Conservation (phyloP, 805 yeast genomes). For the Saccharomycopsis malanga region DNA sequence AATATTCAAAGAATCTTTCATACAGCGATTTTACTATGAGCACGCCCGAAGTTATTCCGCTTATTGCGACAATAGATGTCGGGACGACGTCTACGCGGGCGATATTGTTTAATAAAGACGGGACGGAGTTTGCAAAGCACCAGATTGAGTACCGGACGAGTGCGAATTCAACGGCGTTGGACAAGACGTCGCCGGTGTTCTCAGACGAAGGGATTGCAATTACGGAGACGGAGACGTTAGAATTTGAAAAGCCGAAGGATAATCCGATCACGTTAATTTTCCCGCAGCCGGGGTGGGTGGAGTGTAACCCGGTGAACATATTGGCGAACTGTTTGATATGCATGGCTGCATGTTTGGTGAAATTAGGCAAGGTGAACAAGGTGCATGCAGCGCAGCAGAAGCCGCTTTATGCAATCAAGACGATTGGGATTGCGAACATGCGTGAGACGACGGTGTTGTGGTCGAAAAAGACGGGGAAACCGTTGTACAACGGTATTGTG, state of each 20-base stretch:
- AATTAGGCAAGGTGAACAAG: slow-evolving; percentile 50
- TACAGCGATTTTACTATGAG: no score
- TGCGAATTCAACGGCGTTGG: slow-evolving; percentile 40
- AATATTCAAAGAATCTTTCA: no score
- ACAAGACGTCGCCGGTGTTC: slow-evolving; percentile 42
- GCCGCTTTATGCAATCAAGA: slow-evolving; percentile 54
- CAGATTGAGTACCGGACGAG: slow-evolving; percentile 85
- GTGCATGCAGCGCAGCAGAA: slow-evolving; percentile 37
- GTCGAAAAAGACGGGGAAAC: slow-evolving; percentile 76
- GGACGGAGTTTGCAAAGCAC: slow-evolving; percentile 76
- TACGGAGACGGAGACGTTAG: slow-evolving; percentile 45
- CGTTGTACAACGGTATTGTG: slow-evolving; percentile 82
- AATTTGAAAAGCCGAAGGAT: slow-evolving; percentile 46
- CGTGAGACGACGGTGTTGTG: slow-evolving; percentile 89
- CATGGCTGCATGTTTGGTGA: slow-evolving; percentile 55
- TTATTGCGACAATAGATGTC: slow-evolving; percentile 71
- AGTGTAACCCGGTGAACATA: slow-evolving; percentile 81
- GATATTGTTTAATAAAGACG: slow-evolving; percentile 65
- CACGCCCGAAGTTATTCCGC: slow-evolving; percentile 26
- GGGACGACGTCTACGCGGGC: slow-evolving; percentile 93
- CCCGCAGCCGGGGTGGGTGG: slow-evolving; percentile 90
- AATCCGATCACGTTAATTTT: slow-evolving; percentile 57
- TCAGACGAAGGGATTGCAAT: slow-evolving; percentile 71
- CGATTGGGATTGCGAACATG: slow-evolving; percentile 91
- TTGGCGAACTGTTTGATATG: slow-evolving; percentile 77